These are phyloP conservation scores for Quillaja saponaria DNA, from an alignment of 306 rosid species.

Conservation along the genomic window DNA sequence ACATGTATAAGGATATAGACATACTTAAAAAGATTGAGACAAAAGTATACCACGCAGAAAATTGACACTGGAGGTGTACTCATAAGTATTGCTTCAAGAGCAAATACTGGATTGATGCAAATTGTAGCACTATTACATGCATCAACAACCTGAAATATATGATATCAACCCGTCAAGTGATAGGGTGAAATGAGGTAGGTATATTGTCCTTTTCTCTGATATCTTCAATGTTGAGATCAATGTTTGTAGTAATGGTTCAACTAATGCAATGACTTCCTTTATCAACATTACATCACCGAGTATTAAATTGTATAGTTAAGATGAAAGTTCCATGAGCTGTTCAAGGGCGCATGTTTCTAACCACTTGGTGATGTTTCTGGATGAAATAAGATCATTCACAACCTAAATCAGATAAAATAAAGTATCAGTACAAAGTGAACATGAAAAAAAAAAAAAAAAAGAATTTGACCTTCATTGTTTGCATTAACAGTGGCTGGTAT, in stretches of 20 bases:
- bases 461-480: neutral
- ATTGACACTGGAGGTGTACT: slow-evolving; percentile 53
- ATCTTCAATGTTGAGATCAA: slow-evolving; percentile 48
- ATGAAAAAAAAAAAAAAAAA: too few relatives aligned
- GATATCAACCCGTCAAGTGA: slow-evolving; percentile 67
- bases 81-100: slow-evolving; percentile 74
- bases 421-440: slow-evolving; percentile 13
- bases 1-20: neutral
- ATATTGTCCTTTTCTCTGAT: slow-evolving; percentile 67
- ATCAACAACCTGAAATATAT: slow-evolving; percentile 48
- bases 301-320: slow-evolving; percentile 56
- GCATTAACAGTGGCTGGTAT: too few relatives aligned
- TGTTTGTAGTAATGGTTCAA: slow-evolving; percentile 57
- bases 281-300: slow-evolving; percentile 41
- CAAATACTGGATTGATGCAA: slow-evolving; percentile 43
- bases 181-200: slow-evolving; percentile 74
- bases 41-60: slow-evolving; percentile 56
- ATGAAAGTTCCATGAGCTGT: slow-evolving; percentile 75
- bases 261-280: slow-evolving; percentile 42
- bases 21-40: neutral
- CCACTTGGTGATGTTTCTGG: slow-evolving; percentile 68
- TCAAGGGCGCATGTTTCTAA: slow-evolving; percentile 72
- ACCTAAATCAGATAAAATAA: slow-evolving; percentile 47
- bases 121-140: slow-evolving; percentile 26
- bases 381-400: slow-evolving; percentile 60